Evolutionary conservation across 495 filamentous ascomycete genomes (phyloP).

Genomic region (Neurospora sp.): DNA sequence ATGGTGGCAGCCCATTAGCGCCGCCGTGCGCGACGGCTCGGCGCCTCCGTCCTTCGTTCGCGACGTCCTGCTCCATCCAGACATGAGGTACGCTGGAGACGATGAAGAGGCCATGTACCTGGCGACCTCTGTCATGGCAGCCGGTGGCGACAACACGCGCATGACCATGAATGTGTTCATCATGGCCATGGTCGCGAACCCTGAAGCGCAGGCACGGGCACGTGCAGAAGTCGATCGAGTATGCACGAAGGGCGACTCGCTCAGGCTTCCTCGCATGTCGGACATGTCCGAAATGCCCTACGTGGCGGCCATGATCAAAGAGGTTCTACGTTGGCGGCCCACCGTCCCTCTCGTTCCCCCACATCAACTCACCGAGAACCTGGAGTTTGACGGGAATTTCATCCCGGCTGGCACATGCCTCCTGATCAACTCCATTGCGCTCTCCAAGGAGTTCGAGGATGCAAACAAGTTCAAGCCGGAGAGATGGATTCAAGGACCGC

Average conservation of each 20-base stretch:
- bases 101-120: constrained; percentile 39
- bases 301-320: constrained; percentile 39
- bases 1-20: constrained; percentile 28
- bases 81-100: constrained; percentile 26
- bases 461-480: constrained; percentile 35
- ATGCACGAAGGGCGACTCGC: constrained; percentile 18
- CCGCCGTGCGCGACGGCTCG: constrained; percentile 13
- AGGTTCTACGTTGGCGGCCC: constrained; percentile 48
- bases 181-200: constrained; percentile 25
- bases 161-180: constrained; percentile 29
- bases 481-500: constrained; percentile 32
- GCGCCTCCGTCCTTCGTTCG: constrained; percentile 18
- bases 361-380: constrained; percentile 29
- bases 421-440: constrained; percentile 26
- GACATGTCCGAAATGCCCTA: constrained; percentile 42
- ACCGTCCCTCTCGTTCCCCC: constrained; percentile 22
- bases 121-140: constrained; percentile 27
- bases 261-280: constrained; percentile 31
- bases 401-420: constrained; percentile 37
- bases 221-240: constrained; percentile 31
- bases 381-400: constrained; percentile 40
- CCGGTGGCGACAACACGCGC: constrained; percentile 37
- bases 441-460: constrained; percentile 20
- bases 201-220: constrained; percentile 18
- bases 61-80: constrained; percentile 27